Percentiles rank a stretch among this genome's conserved stretches.
Conservation (phyloP, 179 eudicot genomes). For the Spinacia oleracea region DNA sequence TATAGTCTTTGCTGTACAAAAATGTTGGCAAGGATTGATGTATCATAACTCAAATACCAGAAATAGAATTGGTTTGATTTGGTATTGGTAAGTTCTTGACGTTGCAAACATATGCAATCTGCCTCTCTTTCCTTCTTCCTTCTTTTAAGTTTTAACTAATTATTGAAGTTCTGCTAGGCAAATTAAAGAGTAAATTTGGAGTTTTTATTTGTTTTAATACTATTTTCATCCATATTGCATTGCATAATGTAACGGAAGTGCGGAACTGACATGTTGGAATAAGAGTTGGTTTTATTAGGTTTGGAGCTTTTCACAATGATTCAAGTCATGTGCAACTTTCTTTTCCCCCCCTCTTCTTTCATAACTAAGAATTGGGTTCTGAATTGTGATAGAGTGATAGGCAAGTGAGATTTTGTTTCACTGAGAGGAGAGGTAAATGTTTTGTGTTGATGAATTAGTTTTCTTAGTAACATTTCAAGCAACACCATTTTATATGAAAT, state of each 20-base stretch:
- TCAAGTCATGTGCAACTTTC: neutral
- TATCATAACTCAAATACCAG: neutral
- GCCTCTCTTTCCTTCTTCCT: neutral
- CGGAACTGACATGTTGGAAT: neutral
- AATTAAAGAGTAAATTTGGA: neutral
- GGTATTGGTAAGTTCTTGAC: neutral
- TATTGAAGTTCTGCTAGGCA: neutral
- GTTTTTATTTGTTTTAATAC: too few relatives aligned
- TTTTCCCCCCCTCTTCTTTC: neutral
- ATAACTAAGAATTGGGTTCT: neutral
- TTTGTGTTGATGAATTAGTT: neutral
- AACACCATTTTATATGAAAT: neutral
- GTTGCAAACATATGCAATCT: neutral
- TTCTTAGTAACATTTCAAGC: neutral
- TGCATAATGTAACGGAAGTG: neutral
- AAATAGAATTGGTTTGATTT: neutral
- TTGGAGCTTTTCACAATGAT: neutral
- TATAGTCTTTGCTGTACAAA: neutral
- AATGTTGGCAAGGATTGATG: slow-evolving; percentile 4
- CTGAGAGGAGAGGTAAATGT: neutral
- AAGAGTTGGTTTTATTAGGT: neutral
- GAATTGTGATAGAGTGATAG: too few relatives aligned
- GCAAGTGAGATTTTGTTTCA: neutral
- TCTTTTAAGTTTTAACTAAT: neutral
- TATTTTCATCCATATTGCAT: neutral